A percentile compares a stretch with the other conserved stretches of the same genome.
Conservation (phyloP, 768 basidiomycete species). For the Boletales sp. region DNA sequence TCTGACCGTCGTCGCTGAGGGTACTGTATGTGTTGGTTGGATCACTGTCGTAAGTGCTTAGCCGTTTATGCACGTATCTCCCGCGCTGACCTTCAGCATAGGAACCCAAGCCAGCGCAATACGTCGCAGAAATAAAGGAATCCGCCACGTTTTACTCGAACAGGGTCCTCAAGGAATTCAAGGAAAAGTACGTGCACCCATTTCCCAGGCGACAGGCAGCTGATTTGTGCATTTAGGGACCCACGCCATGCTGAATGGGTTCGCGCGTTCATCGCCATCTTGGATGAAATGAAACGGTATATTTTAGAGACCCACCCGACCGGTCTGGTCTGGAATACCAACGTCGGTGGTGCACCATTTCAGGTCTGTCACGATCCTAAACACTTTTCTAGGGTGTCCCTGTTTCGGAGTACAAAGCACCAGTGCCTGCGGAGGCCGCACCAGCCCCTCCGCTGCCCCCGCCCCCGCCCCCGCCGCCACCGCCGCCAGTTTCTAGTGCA, state of each 20-base stretch:
- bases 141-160: slow-evolving; percentile 86
- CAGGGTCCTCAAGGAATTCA: slow-evolving; percentile 87
- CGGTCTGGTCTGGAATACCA: slow-evolving; percentile 86
- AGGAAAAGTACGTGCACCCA: slow-evolving; percentile 67
- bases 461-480: slow-evolving; percentile 54
- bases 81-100: slow-evolving; percentile 13
- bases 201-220: neutral
- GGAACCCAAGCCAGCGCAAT: slow-evolving; percentile 78
- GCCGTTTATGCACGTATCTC: neutral
- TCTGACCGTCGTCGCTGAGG: slow-evolving; percentile 78
- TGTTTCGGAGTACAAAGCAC: slow-evolving; percentile 49
- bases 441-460: slow-evolving; percentile 33
- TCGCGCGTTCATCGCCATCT: slow-evolving; percentile 57
- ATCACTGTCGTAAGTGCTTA: slow-evolving; percentile 64
- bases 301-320: slow-evolving; percentile 82
- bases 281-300: slow-evolving; percentile 82
- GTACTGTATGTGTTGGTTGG: slow-evolving; percentile 82
- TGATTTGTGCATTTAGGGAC: slow-evolving; percentile 52
- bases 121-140: slow-evolving; percentile 81
- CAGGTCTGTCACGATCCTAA: neutral
- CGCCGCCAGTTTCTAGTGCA: slow-evolving; percentile 40
- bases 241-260: slow-evolving; percentile 89
- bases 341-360: slow-evolving; percentile 40
- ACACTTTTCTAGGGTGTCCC: slow-evolving; percentile 47
- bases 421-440: slow-evolving; percentile 27